Conservation (phyloP, 2,329 filamentous ascomycete species). For the Colletotrichum camelliae region DNA sequence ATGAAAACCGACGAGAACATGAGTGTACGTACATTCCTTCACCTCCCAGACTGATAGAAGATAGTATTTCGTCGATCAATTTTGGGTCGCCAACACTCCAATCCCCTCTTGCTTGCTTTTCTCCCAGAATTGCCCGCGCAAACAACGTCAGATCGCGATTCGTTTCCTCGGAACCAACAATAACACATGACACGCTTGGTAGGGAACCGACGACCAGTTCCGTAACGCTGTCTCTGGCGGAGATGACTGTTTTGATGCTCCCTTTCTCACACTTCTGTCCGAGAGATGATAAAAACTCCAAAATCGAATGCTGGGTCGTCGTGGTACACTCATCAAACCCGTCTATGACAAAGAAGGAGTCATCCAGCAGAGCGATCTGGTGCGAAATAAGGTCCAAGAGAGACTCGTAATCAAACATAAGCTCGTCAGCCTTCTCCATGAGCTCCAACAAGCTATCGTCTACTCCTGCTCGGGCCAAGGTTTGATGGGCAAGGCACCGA, state of each 20-base stretch:
- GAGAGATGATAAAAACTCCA: background rate
- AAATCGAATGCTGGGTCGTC: background rate
- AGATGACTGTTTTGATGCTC: background rate
- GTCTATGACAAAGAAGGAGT: background rate
- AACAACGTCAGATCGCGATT: background rate
- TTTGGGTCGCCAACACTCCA: background rate
- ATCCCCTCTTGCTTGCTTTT: background rate
- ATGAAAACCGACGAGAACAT: background rate
- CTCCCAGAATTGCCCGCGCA: background rate
- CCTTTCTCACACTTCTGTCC: too few relatives aligned
- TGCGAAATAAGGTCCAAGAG: background rate
- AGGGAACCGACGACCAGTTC: background rate
- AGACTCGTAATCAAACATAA: background rate
- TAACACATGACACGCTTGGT: background rate
- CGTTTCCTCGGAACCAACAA: background rate
- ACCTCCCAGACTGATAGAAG: background rate
- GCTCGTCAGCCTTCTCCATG: background rate
- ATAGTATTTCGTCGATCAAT: background rate
- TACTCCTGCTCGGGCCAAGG: background rate
- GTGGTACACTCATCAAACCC: background rate
- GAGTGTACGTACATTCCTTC: background rate
- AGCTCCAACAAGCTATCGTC: background rate
- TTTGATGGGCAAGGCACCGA: background rate
- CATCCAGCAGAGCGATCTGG: fast-evolving
- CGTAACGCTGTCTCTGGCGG: background rate